Conservation (phyloP, 2,329 filamentous ascomycete genomes). For the Microascus cirrosus region DNA sequence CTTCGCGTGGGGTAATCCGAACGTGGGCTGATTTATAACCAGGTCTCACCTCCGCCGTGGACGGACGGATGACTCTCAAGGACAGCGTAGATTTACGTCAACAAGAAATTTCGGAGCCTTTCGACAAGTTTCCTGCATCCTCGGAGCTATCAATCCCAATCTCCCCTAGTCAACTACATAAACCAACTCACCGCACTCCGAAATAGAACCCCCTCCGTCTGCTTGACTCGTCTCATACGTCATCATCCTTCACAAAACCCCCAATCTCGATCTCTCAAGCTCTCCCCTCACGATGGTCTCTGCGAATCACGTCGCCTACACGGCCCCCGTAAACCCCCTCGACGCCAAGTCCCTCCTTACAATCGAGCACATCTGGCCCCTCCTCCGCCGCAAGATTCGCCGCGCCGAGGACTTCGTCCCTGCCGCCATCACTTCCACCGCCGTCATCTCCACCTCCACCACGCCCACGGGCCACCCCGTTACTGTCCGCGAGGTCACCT, state of each 20-base stretch:
- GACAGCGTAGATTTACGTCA: neutral
- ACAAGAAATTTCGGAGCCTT: neutral
- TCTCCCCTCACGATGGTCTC: neutral
- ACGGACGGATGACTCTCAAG: neutral
- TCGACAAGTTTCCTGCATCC: neutral
- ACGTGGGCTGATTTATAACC: neutral
- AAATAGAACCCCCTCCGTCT: neutral
- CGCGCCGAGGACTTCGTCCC: constrained; percentile 17
- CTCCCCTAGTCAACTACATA: neutral
- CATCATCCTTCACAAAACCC: neutral
- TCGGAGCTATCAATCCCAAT: neutral
- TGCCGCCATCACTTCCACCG: constrained; percentile 9
- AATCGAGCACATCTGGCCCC: constrained; percentile 15
- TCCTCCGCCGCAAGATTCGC: constrained; percentile 16
- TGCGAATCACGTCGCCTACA: constrained; percentile 12
- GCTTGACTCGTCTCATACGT: neutral
- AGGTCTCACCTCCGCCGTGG: neutral
- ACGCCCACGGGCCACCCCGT: neutral
- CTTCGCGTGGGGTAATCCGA: neutral
- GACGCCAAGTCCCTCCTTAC: constrained; percentile 11
- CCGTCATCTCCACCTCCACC: constrained; percentile 4
- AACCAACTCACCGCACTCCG: neutral
- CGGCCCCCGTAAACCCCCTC: constrained; percentile 17
- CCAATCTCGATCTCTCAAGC: neutral
- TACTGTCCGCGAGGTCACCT: constrained; percentile 16